Percentiles rank a stretch among this genome's conserved stretches.
phyloP scores from a whole-genome alignment of 2,329 filamentous ascomycete species.

The Colletotrichum karsti region DNA sequence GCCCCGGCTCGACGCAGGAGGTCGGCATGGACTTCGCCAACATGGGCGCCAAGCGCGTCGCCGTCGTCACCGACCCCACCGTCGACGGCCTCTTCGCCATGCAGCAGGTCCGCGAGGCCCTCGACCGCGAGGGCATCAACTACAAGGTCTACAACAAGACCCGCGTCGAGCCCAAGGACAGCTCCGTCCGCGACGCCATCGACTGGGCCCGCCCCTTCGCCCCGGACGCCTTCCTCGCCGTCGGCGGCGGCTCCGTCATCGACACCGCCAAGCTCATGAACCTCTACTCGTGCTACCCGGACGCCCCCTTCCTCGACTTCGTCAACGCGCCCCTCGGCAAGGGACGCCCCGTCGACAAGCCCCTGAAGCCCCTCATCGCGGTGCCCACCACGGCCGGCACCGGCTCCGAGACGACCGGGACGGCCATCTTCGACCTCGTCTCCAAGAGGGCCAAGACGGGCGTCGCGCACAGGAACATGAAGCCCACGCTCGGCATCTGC shows the following conservation, averaged over 20 bases:
- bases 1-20: slow-evolving; percentile 91
- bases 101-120: slow-evolving; percentile 84
- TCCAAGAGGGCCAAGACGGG: slow-evolving; percentile 93
- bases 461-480: slow-evolving; percentile 93
- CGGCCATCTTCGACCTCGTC: slow-evolving; percentile 96
- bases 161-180: slow-evolving; percentile 92
- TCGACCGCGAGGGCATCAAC: slow-evolving; percentile 80
- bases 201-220: slow-evolving; percentile 81
- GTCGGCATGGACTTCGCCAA: slow-evolving; percentile 98
- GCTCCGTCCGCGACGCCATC: slow-evolving; percentile 89
- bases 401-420: slow-evolving; percentile 94
- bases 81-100: slow-evolving; percentile 87
- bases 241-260: slow-evolving; percentile 93
- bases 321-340: slow-evolving; percentile 95
- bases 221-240: slow-evolving; percentile 91
- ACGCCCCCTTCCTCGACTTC: slow-evolving; percentile 95
- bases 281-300: slow-evolving; percentile 88
- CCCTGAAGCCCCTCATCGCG: slow-evolving; percentile 80
- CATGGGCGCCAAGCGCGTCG: slow-evolving; percentile 85
- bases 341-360: slow-evolving; percentile 77
- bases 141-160: slow-evolving; percentile 86
- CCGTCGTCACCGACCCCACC: slow-evolving; percentile 89
- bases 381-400: slow-evolving; percentile 87
- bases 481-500: slow-evolving; percentile 91
- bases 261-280: slow-evolving; percentile 99